A percentile compares a stretch with the other conserved stretches of the same genome.
These are phyloP conservation scores for Candida gorgasii DNA, from an alignment of 805 yeast genomes.

Conservation along the genomic window DNA sequence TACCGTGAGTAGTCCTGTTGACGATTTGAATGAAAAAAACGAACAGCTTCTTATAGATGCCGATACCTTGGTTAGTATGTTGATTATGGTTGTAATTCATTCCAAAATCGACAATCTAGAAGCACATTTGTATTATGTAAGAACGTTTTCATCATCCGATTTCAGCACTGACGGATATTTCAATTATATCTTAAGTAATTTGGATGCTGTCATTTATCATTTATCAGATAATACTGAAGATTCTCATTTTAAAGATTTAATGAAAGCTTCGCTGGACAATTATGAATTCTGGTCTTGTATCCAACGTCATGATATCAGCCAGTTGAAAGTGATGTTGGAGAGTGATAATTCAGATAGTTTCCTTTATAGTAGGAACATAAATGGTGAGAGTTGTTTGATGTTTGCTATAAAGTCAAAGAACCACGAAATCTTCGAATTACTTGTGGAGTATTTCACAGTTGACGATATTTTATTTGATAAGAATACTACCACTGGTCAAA, in stretches of 20 bases:
- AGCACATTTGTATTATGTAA: constrained; percentile 65
- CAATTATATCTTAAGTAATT: constrained; percentile 79
- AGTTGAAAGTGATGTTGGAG: constrained; percentile 18
- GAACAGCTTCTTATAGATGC: constrained; percentile 60
- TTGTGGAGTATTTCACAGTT: constrained; percentile 56
- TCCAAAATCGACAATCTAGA: constrained; percentile 59
- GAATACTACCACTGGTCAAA: constrained; percentile 51
- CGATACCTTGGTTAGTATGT: constrained; percentile 71
- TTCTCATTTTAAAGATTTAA: constrained; percentile 27
- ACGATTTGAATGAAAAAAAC: constrained; percentile 6
- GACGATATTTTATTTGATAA: constrained; percentile 70
- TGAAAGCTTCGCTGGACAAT: constrained; percentile 48
- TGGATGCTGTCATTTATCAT: constrained; percentile 78
- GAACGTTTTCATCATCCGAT: constrained; percentile 50
- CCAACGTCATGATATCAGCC: constrained; percentile 25
- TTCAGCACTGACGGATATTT: constrained; percentile 51
- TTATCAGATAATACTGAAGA: constrained; percentile 32
- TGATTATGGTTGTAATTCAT: constrained; percentile 69
- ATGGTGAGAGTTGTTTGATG: constrained; percentile 74
- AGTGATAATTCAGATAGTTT: constrained; percentile 19
- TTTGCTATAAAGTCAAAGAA: constrained; percentile 56
- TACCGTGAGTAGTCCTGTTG: constrained; percentile 25
- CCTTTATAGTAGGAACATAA: constrained; percentile 27
- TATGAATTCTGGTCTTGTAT: constrained; percentile 55
- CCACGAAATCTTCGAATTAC: constrained; percentile 41